phyloP scores from a whole-genome alignment of 768 basidiomycete genomes.

The Russula dissimulans region DNA sequence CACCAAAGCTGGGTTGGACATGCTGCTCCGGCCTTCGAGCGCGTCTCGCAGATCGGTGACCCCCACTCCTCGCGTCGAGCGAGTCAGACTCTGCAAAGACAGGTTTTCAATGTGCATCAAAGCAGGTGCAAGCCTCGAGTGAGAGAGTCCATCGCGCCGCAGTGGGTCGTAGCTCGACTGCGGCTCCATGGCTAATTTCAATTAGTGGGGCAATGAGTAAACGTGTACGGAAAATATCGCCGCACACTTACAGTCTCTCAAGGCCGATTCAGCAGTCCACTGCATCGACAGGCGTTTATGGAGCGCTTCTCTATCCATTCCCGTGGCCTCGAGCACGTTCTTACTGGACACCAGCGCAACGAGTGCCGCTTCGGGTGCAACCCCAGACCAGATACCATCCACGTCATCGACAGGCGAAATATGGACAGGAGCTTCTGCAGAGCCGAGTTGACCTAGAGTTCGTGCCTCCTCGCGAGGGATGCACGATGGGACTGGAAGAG shows the following conservation, averaged over 20 bases:
- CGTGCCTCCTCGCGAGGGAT: constrained; percentile 8
- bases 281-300: constrained; percentile 8
- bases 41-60: constrained; percentile 86
- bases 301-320: constrained; percentile 15
- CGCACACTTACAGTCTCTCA: constrained; percentile 58
- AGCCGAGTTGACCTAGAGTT: constrained; percentile 1
- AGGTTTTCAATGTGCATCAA: constrained; percentile 89
- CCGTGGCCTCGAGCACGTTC: constrained; percentile 13
- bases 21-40: constrained; percentile 73
- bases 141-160: constrained; percentile 58
- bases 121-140: constrained; percentile 74
- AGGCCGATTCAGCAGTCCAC: constrained; percentile 71
- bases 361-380: constrained; percentile 10
- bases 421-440: constrained; percentile 6
- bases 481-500: constrained; percentile 3
- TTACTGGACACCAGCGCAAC: constrained; percentile 1
- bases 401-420: not conserved
- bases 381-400: constrained; percentile 5
- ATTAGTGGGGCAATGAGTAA: not conserved
- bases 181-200: constrained; percentile 43
- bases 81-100: constrained; percentile 74
- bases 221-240: not conserved
- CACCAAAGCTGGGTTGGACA: constrained; percentile 67
- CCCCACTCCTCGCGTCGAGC: constrained; percentile 72
- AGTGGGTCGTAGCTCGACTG: constrained; percentile 45